Conservation (phyloP, 495 filamentous ascomycete species). For the Staphylotrichum longicolle region DNA sequence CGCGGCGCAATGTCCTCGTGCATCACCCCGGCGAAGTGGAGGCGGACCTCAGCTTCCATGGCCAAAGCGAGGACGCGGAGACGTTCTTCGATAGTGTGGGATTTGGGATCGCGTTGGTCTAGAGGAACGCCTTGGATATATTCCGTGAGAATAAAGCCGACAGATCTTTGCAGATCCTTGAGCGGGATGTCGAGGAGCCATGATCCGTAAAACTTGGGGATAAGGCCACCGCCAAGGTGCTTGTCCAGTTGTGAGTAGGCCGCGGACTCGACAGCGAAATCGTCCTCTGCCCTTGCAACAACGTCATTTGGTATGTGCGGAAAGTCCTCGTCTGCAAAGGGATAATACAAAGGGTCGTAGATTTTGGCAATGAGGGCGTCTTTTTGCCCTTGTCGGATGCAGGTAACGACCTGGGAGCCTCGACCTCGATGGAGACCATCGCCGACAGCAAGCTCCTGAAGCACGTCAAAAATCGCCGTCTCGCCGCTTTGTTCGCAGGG, state of each 20-base stretch:
- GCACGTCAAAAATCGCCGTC: background rate
- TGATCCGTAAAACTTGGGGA: background rate
- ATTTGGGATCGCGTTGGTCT: background rate
- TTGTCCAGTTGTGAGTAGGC: background rate
- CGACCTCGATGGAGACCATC: background rate
- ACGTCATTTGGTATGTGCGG: background rate
- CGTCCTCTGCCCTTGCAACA: background rate
- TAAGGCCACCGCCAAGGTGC: background rate
- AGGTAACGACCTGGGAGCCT: background rate
- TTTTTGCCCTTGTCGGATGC: background rate
- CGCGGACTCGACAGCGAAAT: background rate
- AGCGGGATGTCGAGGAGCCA: background rate
- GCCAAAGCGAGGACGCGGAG: too few relatives aligned
- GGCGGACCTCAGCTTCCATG: too few relatives aligned
- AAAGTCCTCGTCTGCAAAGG: background rate
- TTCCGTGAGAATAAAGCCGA: background rate
- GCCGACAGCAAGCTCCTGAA: background rate
- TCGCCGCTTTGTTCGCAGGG: background rate
- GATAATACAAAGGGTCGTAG: slow-evolving; percentile 3
- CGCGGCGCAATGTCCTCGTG: too few relatives aligned
- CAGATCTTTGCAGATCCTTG: background rate
- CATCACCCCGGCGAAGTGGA: too few relatives aligned
- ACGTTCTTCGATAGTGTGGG: too few relatives aligned
- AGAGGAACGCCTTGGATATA: background rate
- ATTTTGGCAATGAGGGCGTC: background rate